Base-by-base conservation (phyloP, 2,329 filamentous ascomycete genomes). In the Metarhizium rileyi region DNA sequence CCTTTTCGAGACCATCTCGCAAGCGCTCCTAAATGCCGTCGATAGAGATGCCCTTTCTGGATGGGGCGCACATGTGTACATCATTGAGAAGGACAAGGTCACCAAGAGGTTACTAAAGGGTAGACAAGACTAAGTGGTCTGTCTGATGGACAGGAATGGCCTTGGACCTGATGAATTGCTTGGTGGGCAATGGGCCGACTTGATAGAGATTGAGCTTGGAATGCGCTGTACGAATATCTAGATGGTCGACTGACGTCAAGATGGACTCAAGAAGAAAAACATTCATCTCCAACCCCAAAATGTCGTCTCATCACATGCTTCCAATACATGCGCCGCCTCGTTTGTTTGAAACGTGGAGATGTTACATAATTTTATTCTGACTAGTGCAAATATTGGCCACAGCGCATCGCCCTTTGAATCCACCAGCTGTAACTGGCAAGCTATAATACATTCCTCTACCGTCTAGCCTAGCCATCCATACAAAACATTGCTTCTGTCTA, bases 21-120 rank as follows among this genome's bases (percentile, higher is more conserved):
- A 98, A 73, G 84, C 91, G 47, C 78, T 98, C 53, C 78, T 98
- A 60, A 97, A 94, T 70, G 93, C 93, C 52, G 88, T 97, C 51
- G 93, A 98, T 71, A 81, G 93, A 73, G 93, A 98, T 71, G 93
- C 93, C 48, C 77, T 98, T 56, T 96, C 91, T 35, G 93, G 93
- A 57, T 97, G 93, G 93, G 93, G 93, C 66, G 93, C 93, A 36
- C 90, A 98, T 66, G 93, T 98, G 60, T 98, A 97, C 75, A 95
- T 98, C 65, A 95, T 98, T 69, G 93, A 97, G 78, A 98, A 98
- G 81, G 90, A 95, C 75, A 97, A 97, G 86, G 88, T 98, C 56
- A 97, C 93, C 64, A 96, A 97, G 85, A 81, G 93, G 69, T 82
- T 98, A 83, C 77, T 98, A 70, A 97, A 97, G 83, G 90, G 90